These are phyloP conservation scores for Chlamydomonas eustigma DNA, from an alignment of 139 green algal species.

Conservation along the genomic window DNA sequence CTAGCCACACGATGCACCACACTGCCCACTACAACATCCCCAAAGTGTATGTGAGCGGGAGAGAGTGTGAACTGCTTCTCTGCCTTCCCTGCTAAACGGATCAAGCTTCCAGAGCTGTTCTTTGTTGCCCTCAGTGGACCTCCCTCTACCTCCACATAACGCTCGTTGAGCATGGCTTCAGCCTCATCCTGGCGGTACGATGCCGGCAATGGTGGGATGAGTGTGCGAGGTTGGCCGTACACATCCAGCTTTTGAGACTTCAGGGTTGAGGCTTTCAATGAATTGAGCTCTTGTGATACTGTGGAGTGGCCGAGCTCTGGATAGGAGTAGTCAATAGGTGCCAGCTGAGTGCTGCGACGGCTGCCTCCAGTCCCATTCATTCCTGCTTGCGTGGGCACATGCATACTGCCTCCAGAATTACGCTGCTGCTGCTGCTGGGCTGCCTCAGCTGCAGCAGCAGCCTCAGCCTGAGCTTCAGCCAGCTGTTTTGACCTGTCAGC, in stretches of 20 bases:
- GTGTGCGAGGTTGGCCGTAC: conserved; percentile 42
- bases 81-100: conserved; percentile 15
- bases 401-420: too few species aligned
- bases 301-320: conserved; percentile 21
- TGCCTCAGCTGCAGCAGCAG: neutral
- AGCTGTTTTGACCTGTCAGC: conserved; percentile 6
- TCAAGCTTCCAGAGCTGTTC: conserved; percentile 11
- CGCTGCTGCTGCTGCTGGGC: neutral
- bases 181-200: conserved; percentile 16
- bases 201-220: conserved; percentile 25
- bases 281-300: neutral
- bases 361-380: neutral
- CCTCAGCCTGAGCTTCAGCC: neutral
- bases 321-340: conserved; percentile 26
- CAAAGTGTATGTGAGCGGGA: conserved; percentile 61
- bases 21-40: conserved; percentile 32
- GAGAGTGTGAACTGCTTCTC: conserved; percentile 43
- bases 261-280: neutral
- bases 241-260: conserved; percentile 27
- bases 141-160: conserved; percentile 41
- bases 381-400: too few species aligned
- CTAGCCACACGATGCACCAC: conserved; percentile 39
- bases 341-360: neutral
- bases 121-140: conserved; percentile 28
- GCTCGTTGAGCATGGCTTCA: conserved; percentile 17